Conservation (phyloP, 2,329 filamentous ascomycete genomes). For the Endoconidiophora laricicola region DNA sequence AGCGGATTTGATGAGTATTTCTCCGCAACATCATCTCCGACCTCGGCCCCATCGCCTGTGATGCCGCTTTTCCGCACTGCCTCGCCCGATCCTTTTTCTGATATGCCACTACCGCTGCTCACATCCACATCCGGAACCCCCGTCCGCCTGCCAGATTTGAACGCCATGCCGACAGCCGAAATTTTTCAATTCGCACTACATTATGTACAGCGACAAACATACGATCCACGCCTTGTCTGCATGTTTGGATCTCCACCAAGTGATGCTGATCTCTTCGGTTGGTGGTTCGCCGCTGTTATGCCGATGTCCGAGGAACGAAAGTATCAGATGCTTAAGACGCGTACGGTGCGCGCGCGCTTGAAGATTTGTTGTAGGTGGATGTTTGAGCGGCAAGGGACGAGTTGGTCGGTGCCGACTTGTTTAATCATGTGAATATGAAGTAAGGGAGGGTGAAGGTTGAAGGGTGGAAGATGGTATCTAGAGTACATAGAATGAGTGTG, state of each 20-base stretch:
- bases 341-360: conserved; percentile 61
- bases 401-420: conserved; percentile 42
- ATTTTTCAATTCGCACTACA: conserved; percentile 46
- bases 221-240: conserved; percentile 23
- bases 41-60: background rate
- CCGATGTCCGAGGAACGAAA: conserved; percentile 66
- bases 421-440: conserved; percentile 5
- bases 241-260: conserved; percentile 61
- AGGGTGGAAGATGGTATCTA: background rate
- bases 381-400: conserved; percentile 48
- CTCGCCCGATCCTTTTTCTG: conserved; percentile 5
- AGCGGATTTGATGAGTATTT: background rate
- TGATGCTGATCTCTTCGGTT: conserved; percentile 65
- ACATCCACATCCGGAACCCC: background rate
- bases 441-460: background rate
- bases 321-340: conserved; percentile 55
- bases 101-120: background rate
- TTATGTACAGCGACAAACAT: conserved; percentile 59
- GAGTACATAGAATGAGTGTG: background rate
- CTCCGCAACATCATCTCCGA: conserved; percentile 1
- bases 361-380: conserved; percentile 77
- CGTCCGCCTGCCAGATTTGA: conserved; percentile 12
- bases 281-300: conserved; percentile 76
- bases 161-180: conserved; percentile 48
- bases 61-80: background rate